These are phyloP conservation scores for Striga asiatica DNA, from an alignment of 257 asterid species.

Conservation along the genomic window DNA sequence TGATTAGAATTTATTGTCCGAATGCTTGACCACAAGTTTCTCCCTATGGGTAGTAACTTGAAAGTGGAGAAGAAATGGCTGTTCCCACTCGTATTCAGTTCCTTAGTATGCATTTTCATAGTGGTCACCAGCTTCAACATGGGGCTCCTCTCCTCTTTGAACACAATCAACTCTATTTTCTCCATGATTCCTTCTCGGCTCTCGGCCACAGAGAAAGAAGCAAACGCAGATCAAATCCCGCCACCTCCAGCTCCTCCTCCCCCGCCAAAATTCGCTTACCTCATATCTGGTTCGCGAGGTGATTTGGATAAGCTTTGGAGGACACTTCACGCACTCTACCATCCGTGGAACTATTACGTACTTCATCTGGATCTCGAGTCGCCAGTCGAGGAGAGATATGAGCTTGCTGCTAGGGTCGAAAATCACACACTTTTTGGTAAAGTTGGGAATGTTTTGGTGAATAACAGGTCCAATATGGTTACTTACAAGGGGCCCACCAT, in stretches of 20 bases:
- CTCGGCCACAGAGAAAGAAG: slow-evolving; percentile 14
- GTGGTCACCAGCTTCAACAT: slow-evolving; percentile 60
- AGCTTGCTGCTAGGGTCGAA: slow-evolving; percentile 45
- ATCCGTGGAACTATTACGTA: slow-evolving; percentile 79
- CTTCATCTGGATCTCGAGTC: slow-evolving; percentile 89
- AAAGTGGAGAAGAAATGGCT: slow-evolving; percentile 68
- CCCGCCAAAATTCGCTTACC: slow-evolving; percentile 71
- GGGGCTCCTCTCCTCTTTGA: slow-evolving; percentile 52
- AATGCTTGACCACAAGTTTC: slow-evolving; percentile 30
- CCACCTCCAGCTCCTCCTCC: slow-evolving; percentile 44
- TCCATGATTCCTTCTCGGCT: slow-evolving; percentile 41
- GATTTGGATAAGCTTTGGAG: slow-evolving; percentile 88
- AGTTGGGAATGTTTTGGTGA: slow-evolving; percentile 67
- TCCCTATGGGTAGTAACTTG: slow-evolving; percentile 42
- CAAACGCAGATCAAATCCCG: slow-evolving; percentile 26
- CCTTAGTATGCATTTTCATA: slow-evolving; percentile 45
- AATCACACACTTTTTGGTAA: slow-evolving; percentile 39
- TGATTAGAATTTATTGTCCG: slow-evolving; percentile 3
- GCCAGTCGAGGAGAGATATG: slow-evolving; percentile 63
- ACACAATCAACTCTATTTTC: slow-evolving; percentile 44
- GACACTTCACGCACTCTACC: slow-evolving; percentile 67
- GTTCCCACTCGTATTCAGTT: slow-evolving; percentile 58
- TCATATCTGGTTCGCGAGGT: slow-evolving; percentile 78
- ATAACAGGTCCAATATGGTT: slow-evolving; percentile 73
- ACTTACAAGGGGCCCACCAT: slow-evolving; percentile 95